A percentile compares a stretch with the other conserved stretches of the same genome.
phyloP scores from a whole-genome alignment of 2,329 filamentous ascomycete species.

The Ascochyta fabae region DNA sequence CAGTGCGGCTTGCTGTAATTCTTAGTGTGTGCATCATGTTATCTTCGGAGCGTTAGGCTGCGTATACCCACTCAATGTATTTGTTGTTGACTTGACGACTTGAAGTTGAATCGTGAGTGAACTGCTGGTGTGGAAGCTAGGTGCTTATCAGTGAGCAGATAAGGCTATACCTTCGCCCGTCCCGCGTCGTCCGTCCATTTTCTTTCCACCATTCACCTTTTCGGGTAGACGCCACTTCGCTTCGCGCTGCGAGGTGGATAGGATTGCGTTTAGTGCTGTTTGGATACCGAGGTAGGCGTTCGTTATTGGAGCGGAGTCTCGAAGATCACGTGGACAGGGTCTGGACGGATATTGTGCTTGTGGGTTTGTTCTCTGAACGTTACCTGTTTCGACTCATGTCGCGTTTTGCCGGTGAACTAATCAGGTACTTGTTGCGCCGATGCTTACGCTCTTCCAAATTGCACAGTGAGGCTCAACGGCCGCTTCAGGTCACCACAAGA shows the following conservation, averaged over 20 bases:
- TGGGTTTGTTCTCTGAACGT: too few relatives aligned
- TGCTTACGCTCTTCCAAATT: not conserved
- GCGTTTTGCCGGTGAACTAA: not conserved
- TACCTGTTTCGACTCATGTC: not conserved
- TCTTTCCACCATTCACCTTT: constrained; percentile 3
- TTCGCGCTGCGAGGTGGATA: not conserved
- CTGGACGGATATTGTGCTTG: not conserved
- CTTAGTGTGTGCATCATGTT: constrained; percentile 1
- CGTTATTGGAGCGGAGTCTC: not conserved
- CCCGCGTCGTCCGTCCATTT: not conserved
- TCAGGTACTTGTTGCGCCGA: not conserved
- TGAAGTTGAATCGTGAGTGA: not conserved
- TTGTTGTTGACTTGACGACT: not conserved
- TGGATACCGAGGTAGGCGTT: not conserved
- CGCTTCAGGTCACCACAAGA: not conserved
- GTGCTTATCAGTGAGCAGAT: not conserved
- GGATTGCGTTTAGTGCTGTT: not conserved
- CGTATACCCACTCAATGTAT: constrained; percentile 18
- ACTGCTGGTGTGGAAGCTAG: not conserved
- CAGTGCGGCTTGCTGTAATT: not conserved
- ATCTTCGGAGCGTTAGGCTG: constrained; percentile 7
- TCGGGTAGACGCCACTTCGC: not conserved
- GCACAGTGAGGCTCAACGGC: not conserved
- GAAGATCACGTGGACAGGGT: not conserved
- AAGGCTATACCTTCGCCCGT: not conserved